A percentile compares a stretch with the other conserved stretches of the same genome.
Conservation (phyloP, 495 filamentous ascomycete genomes). For the Penicillium roqueforti region DNA sequence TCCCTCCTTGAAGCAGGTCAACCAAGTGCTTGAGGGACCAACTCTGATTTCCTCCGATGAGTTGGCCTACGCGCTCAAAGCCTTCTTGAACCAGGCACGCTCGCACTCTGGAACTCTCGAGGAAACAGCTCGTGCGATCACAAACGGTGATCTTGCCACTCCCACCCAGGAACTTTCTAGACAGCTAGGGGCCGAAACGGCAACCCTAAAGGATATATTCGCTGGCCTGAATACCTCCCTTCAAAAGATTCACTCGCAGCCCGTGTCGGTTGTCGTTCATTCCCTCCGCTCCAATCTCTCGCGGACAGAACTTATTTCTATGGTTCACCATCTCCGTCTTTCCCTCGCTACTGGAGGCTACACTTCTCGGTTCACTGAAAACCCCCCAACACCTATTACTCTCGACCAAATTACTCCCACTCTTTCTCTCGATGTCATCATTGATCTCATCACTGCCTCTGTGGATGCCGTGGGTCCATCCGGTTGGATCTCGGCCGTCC, state of each 20-base stretch:
- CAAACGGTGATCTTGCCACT: conserved; percentile 27
- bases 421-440: conserved; percentile 51
- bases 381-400: conserved; percentile 43
- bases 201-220: conserved; percentile 35
- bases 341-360: conserved; percentile 52
- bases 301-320: conserved; percentile 61
- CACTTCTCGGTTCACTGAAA: conserved; percentile 42
- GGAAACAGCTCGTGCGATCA: conserved; percentile 29
- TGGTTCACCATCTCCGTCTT: conserved; percentile 70
- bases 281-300: conserved; percentile 63
- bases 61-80: conserved; percentile 37
- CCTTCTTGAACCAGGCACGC: conserved; percentile 38
- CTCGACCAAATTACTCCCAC: conserved; percentile 47
- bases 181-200: conserved; percentile 22
- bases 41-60: conserved; percentile 43
- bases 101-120: conserved; percentile 31
- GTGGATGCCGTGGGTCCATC: conserved; percentile 80
- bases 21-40: conserved; percentile 47
- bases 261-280: conserved; percentile 50
- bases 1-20: conserved; percentile 54
- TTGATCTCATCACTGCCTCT: conserved; percentile 66
- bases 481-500: conserved; percentile 67
- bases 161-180: conserved; percentile 23
- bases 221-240: conserved; percentile 46
- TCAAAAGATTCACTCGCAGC: conserved; percentile 61